Base-by-base conservation (phyloP, 495 filamentous ascomycete species). In the Penicillium paxilli region DNA sequence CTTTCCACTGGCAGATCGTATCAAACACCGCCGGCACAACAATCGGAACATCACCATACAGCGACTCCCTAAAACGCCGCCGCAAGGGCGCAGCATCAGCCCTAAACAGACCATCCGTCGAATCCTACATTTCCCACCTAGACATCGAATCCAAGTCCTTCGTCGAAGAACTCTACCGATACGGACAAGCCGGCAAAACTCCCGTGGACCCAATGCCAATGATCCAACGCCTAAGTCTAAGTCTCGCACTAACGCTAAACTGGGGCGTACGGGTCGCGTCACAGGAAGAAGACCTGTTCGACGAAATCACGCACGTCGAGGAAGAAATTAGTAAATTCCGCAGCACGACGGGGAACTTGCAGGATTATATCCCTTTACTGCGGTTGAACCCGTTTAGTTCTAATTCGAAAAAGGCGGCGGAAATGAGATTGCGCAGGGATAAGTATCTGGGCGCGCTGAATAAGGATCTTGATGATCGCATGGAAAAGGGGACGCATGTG, bases 21-120 rank as follows among this genome's bases (percentile, higher is more conserved):
- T 83, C 80, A 14, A 83, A 79, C 28, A 86, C 82, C 1, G 77
- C 82, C 6, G 84, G 83, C n/a, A 82, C 83, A 4, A 87, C 84
- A 0, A 87, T 88, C 49, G 85, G 84, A 10, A 83, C 84, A 0
- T 83, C 81, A 0, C 84, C 84, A 1, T 87, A 82, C 52, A 81
- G 76, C 47, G 84, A 87, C 1, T 82, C 78, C 4, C 62, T 85
- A n/a, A 88, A 86, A 60, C 65, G 78, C 35, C 74, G 83, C 54
- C 74, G 85, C 60, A 88, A 87, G 65, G 84, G 79, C 4, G 84
- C 83, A 2, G 82, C 82, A 8, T 79, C 81, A 6, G 84, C 84
- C 3, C 73, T 88, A 12, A 87, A 87, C 46, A 77, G 81, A 9
- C 82, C 84, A 2, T 77, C 82, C 0, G 78, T 87, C 0, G 77